Percentiles rank a stretch among this genome's conserved stretches.
Evolutionary conservation across 352 stramenopile genomes (phyloP).

Genomic region (Phytopythium mirpurense): DNA sequence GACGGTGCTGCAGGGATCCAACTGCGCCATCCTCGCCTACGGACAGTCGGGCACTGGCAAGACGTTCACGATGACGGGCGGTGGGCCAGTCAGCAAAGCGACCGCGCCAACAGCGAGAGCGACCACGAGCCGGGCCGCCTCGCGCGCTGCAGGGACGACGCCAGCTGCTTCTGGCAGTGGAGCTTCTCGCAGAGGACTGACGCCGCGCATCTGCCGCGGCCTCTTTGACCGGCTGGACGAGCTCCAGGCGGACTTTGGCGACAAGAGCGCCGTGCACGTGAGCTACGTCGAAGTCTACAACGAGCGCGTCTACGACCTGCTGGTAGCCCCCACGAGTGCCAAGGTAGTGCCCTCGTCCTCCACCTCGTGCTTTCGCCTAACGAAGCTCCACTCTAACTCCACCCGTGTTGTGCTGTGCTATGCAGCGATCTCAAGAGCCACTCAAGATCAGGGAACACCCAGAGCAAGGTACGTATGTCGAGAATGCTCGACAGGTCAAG

Average conservation of each 20-base stretch:
- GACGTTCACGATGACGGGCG: slow-evolving; percentile 66
- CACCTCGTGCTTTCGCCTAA: background rate
- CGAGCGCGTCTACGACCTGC: slow-evolving; percentile 67
- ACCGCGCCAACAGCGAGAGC: background rate
- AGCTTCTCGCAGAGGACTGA: slow-evolving; percentile 29
- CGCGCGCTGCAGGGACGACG: background rate
- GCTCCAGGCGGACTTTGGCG: slow-evolving; percentile 6
- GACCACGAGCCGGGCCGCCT: background rate
- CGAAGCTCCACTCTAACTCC: background rate
- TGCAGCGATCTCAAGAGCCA: slow-evolving; percentile 26
- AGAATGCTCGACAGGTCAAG: slow-evolving; percentile 41
- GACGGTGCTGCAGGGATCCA: slow-evolving; percentile 50
- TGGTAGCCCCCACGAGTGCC: slow-evolving; percentile 16
- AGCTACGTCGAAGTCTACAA: slow-evolving; percentile 85
- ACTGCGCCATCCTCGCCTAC: slow-evolving; percentile 78
- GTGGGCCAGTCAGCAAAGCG: slow-evolving; percentile 6
- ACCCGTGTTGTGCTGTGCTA: slow-evolving; percentile 1
- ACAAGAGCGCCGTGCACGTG: slow-evolving; percentile 38
- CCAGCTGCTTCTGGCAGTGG: background rate
- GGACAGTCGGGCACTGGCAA: slow-evolving; percentile 70
- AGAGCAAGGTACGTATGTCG: slow-evolving; percentile 58
- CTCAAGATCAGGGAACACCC: slow-evolving; percentile 75
- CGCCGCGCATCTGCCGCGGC: slow-evolving; percentile 54
- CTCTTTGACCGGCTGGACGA: slow-evolving; percentile 51
- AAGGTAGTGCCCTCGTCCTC: slow-evolving; percentile 15